Evolutionary conservation across 805 yeast genomes (phyloP).

Genomic region (Pichia thaimueangensis): DNA sequence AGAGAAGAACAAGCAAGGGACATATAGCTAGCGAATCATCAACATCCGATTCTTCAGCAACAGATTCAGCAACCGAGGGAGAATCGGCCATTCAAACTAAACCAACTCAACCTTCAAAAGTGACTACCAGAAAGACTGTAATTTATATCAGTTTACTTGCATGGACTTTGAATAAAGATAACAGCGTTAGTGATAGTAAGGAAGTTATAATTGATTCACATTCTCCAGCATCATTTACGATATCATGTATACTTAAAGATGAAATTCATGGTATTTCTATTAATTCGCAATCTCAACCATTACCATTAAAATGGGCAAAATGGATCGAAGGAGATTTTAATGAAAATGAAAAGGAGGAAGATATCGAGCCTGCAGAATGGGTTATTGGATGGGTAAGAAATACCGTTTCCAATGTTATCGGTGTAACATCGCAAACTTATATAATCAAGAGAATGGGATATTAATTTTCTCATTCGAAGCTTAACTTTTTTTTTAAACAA

Average conservation of each 20-base stretch:
- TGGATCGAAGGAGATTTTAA: slow-evolving; percentile 62
- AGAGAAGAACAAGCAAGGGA: slow-evolving; percentile 30
- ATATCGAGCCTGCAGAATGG: slow-evolving; percentile 71
- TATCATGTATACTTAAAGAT: slow-evolving; percentile 72
- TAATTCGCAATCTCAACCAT: slow-evolving; percentile 77
- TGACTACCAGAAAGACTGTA: slow-evolving; percentile 21
- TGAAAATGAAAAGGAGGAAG: slow-evolving; percentile 19
- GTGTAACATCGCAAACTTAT: slow-evolving; percentile 84
- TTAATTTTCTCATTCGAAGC: slow-evolving; percentile 22
- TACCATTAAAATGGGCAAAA: slow-evolving; percentile 85
- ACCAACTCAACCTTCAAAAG: too few species aligned
- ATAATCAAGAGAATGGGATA: slow-evolving; percentile 86
- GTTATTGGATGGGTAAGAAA: slow-evolving; percentile 71
- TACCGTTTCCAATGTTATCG: slow-evolving; percentile 74
- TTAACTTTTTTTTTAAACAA: background rate
- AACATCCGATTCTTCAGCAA: slow-evolving; percentile 1
- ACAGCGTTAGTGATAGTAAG: slow-evolving; percentile 17
- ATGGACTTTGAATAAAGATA: slow-evolving; percentile 21
- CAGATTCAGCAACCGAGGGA: background rate
- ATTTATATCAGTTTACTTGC: slow-evolving; percentile 31
- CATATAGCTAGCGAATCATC: background rate
- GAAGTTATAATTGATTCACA: slow-evolving; percentile 39
- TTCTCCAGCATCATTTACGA: slow-evolving; percentile 56
- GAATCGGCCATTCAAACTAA: background rate
- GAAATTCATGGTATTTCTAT: slow-evolving; percentile 69